phyloP scores from a whole-genome alignment of 192 early-diverging fungal species.

The Backusella tuberculispora region DNA sequence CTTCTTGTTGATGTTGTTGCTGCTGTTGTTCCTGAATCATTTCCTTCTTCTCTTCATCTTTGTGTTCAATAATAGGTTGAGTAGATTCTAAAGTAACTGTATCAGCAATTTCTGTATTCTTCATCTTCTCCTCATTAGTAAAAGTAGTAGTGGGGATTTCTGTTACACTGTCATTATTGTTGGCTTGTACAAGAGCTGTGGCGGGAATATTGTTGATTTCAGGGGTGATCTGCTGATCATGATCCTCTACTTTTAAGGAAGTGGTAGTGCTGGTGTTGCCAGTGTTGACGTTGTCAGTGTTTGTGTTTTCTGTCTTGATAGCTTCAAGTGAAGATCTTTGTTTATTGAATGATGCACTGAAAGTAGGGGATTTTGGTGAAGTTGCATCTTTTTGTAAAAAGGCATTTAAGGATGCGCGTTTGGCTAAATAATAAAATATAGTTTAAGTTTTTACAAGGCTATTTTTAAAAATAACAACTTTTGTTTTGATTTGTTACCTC shows the following conservation, averaged over 20 bases:
- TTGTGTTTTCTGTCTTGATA: background rate
- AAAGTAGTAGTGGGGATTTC: background rate
- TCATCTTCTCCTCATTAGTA: background rate
- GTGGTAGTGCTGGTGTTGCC: too few species aligned
- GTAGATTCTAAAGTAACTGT: background rate
- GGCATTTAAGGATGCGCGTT: background rate
- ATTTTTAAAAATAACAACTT: background rate
- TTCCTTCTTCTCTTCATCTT: background rate
- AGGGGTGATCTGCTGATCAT: constrained; percentile 4
- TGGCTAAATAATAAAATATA: background rate
- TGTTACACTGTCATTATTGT: constrained; percentile 2
- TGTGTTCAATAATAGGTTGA: background rate
- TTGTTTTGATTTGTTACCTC: constrained; percentile 6
- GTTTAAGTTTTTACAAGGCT: background rate
- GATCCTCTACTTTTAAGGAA: background rate
- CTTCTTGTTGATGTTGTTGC: too few species aligned
- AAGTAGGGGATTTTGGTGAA: constrained; percentile 14
- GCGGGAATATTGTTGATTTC: background rate
- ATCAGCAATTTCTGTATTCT: background rate
- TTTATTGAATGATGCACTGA: background rate
- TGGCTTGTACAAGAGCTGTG: background rate
- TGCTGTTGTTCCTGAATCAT: too few species aligned
- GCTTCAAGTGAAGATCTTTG: constrained; percentile 11
- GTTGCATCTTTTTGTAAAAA: background rate
- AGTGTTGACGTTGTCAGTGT: background rate